Evolutionary conservation across 352 stramenopile genomes (phyloP).

Genomic region (Globisporangium emineosum): DNA sequence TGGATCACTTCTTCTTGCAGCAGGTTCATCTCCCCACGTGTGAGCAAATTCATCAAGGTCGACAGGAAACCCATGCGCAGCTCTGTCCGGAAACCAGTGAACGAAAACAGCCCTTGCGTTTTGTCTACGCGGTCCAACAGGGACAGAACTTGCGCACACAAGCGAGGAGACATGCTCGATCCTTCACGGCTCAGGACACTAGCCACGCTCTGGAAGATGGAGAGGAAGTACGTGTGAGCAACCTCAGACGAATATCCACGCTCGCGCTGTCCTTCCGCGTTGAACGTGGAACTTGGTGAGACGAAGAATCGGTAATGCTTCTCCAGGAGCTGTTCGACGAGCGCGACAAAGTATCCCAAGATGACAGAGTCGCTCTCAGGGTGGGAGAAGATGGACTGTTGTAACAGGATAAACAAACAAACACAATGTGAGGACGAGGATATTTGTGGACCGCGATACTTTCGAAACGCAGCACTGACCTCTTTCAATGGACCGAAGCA

Average conservation of each 20-base stretch:
- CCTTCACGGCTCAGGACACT: conserved; percentile 56
- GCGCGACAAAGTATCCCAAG: conserved; percentile 62
- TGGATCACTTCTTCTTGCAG: conserved; percentile 74
- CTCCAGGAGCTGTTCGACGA: conserved; percentile 73
- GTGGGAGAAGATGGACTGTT: conserved; percentile 68
- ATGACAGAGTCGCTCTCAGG: conserved; percentile 67
- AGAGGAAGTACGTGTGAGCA: conserved; percentile 68
- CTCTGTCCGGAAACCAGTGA: conserved; percentile 69
- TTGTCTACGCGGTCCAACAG: conserved; percentile 68
- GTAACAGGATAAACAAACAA: neutral
- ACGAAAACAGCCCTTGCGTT: conserved; percentile 60
- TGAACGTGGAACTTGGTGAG: conserved; percentile 39
- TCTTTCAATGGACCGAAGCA: conserved; percentile 79
- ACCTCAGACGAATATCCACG: conserved; percentile 60
- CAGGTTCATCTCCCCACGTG: conserved; percentile 74
- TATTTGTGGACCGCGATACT: neutral
- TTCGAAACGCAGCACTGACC: conserved; percentile 24
- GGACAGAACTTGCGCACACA: conserved; percentile 73
- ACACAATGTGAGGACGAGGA: neutral
- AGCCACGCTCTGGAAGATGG: conserved; percentile 74
- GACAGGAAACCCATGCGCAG: conserved; percentile 73
- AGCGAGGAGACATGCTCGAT: conserved; percentile 45
- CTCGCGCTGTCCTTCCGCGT: conserved; percentile 44
- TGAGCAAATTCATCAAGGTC: conserved; percentile 77
- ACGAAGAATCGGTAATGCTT: conserved; percentile 86